phyloP scores from a whole-genome alignment of 495 filamentous ascomycete genomes.

The Podospora pseudocomata region DNA sequence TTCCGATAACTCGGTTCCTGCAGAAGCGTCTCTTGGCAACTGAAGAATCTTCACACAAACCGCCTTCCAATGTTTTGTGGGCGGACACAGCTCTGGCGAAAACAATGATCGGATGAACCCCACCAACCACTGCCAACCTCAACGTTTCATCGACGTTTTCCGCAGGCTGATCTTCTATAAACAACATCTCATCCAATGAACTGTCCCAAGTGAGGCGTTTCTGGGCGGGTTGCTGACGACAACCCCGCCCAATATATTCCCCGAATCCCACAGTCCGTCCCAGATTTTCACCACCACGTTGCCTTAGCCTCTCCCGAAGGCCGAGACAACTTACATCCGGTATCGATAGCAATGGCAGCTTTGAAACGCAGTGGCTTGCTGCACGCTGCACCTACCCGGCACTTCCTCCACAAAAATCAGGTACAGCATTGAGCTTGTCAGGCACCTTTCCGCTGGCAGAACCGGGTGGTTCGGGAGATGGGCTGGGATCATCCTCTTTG shows the following conservation, averaged over 20 bases:
- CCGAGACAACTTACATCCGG: neutral
- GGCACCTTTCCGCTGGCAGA: neutral
- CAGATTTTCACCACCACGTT: neutral
- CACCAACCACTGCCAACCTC: constrained; percentile 1
- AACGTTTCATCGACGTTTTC: neutral
- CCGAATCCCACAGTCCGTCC: neutral
- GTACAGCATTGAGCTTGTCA: neutral
- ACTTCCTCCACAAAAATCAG: neutral
- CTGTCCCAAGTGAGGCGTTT: neutral
- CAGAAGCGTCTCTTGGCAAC: neutral
- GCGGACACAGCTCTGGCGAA: neutral
- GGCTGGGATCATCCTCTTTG: neutral
- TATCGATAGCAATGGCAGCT: neutral
- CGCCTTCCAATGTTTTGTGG: neutral
- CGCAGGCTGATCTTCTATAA: neutral
- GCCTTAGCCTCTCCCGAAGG: neutral
- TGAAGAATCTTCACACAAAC: neutral
- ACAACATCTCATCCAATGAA: neutral
- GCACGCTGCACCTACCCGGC: neutral
- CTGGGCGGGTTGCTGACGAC: neutral
- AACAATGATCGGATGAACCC: neutral
- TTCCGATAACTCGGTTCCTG: neutral
- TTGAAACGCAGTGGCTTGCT: neutral
- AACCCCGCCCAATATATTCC: neutral
- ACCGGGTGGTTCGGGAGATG: neutral